Evolutionary conservation across 2,329 filamentous ascomycete genomes (phyloP), one percentile per base, ranked within the genome.

Genomic region (Pseudonectria foliicola): DNA sequence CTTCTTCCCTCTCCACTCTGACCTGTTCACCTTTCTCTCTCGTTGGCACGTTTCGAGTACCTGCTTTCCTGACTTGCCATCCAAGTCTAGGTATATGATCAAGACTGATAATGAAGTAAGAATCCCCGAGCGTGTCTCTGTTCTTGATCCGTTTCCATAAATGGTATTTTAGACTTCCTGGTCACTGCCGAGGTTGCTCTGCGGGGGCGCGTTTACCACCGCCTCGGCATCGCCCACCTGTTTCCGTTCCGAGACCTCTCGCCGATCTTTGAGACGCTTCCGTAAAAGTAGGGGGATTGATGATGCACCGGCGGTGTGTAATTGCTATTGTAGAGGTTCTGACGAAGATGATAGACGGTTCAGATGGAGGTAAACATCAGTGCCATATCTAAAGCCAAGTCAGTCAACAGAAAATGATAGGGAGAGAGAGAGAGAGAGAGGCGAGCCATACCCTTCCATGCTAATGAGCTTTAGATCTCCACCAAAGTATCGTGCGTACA

Each of bases 401-500:
- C n/a, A 16, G 39, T 49, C 38, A 50, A 39, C 35, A 21, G 33
- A 25, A 35, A 34, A 16, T 31, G 23, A 12, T 31, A 16, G 12
- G 16, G 26, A 25, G 42, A 32, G 21, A 33, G 29, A 28, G 23
- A 30, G 35, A 13, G 33, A 24, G 32, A 24, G 39, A 43, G 31
- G 25, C 13, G 29, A 35, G 33, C 60, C 84, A 71, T 70, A 95
- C 86, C 92, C 92, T 71, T 98, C 92, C 92, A 98, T 98, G 60
- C 88, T 95, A 55, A 98, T 98, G 60, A 98, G 65, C 64, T 96
- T 96, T 53, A 98, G 62, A 61, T 98, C 92, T 39, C 92, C 92
- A 40, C 92, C 92, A 66, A 98, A 98, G 66, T 98, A 98, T 47
- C 92, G 73, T 36, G 92, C 92, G 55, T 98, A 98, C 34, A 98